Base-by-base conservation (phyloP, 2,329 filamentous ascomycete species). In the Curvularia verruculosa region DNA sequence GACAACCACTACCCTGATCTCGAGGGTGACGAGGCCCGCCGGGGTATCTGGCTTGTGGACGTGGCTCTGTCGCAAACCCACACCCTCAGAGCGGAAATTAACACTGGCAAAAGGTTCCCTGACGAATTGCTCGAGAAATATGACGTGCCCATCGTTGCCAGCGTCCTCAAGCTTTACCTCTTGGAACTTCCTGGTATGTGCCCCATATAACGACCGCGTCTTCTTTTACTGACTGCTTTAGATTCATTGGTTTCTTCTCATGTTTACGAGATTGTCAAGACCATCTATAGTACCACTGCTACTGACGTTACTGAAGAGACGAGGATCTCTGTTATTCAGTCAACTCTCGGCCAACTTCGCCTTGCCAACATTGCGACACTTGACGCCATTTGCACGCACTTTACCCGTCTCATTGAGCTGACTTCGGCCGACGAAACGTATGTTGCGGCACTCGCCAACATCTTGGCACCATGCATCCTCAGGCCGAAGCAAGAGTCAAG, bases 321-420 rank as follows among this genome's bases (percentile, higher is more conserved):
- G 12, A 90, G 95, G 51, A 85, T 99, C 63, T 89, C 92, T 52
- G 92, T 98, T 59, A 85, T 99, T 31, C 95, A 99, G 77, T 96
- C 95, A 69, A 98, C 95, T 0, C 88, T 99, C 54, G 94, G 93
- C 37, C 93, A 98, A 76, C 86, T 99, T 54, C 90, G 94, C 59
- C 87, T 99, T 54, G 92, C 95, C 63, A 99, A 99, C 76, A 99
- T 99, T 76, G 95, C 95, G 46, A 98, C 95, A n/a, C 87, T 99
- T 58, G 95, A 99, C 77, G 95, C 95, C 39, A 90, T 96, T 74
- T 96, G 96, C 84, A 98, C 96, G 65, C 95, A 99, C 79, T 98
- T 99, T 76, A 97, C 94, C 37, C 90, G 95, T 59, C 83, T 99
- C 58, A 96, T 99, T 72, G 95, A 99, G 76, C 84, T 99, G 61